These are phyloP conservation scores for Neurospora tetrasperma DNA, from an alignment of 495 filamentous ascomycete species.

Conservation along the genomic window DNA sequence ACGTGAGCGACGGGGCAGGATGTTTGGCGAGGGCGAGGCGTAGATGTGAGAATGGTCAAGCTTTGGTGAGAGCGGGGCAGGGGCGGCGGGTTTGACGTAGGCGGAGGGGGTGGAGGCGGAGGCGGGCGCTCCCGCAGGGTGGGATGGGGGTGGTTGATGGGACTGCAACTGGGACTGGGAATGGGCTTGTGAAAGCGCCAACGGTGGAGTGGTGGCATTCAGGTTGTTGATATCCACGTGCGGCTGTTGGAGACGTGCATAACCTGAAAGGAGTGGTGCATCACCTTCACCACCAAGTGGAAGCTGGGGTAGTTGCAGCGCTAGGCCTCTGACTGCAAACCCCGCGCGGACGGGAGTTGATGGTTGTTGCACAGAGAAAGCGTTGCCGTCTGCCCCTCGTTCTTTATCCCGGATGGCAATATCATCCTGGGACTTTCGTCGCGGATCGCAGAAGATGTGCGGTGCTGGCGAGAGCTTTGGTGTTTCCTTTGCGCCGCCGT, in stretches of 20 bases:
- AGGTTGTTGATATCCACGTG: neutral
- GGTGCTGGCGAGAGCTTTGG: constrained; percentile 56
- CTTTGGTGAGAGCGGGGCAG: constrained; percentile 65
- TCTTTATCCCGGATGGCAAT: constrained; percentile 40
- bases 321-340: constrained; percentile 50
- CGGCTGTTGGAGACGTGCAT: neutral
- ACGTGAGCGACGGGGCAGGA: constrained; percentile 75
- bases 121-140: constrained; percentile 5
- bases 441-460: constrained; percentile 41
- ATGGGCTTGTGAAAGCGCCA: neutral
- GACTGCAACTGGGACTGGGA: neutral
- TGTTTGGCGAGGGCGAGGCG: constrained; percentile 58
- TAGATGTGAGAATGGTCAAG: constrained; percentile 75
- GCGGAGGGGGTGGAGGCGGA: constrained; percentile 30
- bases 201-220: neutral
- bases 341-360: constrained; percentile 50
- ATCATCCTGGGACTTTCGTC: constrained; percentile 70
- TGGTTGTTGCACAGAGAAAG: constrained; percentile 8
- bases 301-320: constrained; percentile 56
- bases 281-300: neutral
- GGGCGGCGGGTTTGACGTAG: constrained; percentile 43
- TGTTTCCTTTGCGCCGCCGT: constrained; percentile 32
- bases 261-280: neutral
- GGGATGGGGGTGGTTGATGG: neutral
- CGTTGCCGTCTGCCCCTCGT: constrained; percentile 7